Evolutionary conservation across 495 filamentous ascomycete genomes (phyloP), one percentile per base, ranked within the genome.

Genomic region (Rhizodiscina lignyota): DNA sequence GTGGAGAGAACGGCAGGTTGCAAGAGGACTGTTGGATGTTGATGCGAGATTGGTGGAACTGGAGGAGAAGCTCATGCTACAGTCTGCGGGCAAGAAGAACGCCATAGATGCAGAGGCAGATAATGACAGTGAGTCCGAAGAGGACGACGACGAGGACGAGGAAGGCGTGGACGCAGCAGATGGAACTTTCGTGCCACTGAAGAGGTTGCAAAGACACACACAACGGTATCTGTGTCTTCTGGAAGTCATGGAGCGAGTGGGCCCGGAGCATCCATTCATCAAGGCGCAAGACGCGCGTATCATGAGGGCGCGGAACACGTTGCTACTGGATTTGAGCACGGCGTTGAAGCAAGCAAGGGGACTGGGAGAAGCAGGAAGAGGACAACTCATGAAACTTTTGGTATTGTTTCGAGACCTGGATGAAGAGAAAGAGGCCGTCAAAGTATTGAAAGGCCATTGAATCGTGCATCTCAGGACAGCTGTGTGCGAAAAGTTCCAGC

Each of bases 311-410:
- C 64, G 74, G 42, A 79, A 82, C 28, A 92, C 85, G 0, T 61
- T 96, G 29, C 53, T 96, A 13, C 58, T 94, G 23, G 87, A 96
- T 54, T 59, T 97, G 19, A 75, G 68, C 37, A 77, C 73, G 2
- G 82, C 84, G 1, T 55, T 91, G 30, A 80, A 80, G 49, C 79
- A 86, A 51, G 70, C 74, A 1, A 72, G 64, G 17, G 59, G 56
- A 27, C 60, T 66, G 0, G 8, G 8, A 20, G 70, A 68, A 1
- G 48, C 55, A 0, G 60, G 52, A 29, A 65, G 70, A 40, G 54
- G 53, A 3, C 67, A 72, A 35, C 53, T 76, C n/a, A 50, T 85
- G 51, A 76, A 70, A 43, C 60, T 89, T 18, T 53, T 94, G 52
- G 66, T 63, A 3, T 64, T 93, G 35, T 94, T 92, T 57, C 62